phyloP scores from a whole-genome alignment of 371 early-diverging fungal species.

The Thermomucor indicae-seudaticae region DNA sequence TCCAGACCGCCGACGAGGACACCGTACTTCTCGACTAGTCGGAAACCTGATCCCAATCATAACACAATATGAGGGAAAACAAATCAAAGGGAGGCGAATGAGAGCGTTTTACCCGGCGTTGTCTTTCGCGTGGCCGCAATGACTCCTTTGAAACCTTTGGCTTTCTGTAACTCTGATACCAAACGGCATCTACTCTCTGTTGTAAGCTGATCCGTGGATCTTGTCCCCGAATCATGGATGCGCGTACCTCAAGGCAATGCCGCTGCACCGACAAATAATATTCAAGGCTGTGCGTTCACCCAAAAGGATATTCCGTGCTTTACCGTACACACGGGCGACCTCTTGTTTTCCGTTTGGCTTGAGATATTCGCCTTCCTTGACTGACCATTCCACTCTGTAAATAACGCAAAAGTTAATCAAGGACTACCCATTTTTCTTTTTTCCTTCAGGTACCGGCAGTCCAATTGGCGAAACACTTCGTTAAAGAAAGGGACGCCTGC shows the following conservation, averaged over 20 bases:
- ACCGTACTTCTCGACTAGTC: slow-evolving; percentile 96
- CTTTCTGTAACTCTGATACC: slow-evolving; percentile 65
- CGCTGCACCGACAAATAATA: slow-evolving; percentile 90
- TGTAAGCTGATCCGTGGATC: not conserved
- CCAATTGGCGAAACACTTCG: slow-evolving; percentile 88
- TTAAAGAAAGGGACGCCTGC: slow-evolving; percentile 96
- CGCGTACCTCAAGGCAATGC: slow-evolving; percentile 80
- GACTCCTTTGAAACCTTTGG: slow-evolving; percentile 76
- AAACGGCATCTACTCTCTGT: slow-evolving; percentile 43
- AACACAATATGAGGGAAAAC: not conserved
- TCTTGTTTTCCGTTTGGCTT: slow-evolving; percentile 63
- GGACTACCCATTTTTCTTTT: not conserved
- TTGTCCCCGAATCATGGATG: not conserved
- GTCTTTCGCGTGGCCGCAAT: slow-evolving; percentile 97
- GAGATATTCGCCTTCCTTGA: slow-evolving; percentile 77
- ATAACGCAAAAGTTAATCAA: slow-evolving; percentile 2
- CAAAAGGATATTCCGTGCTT: slow-evolving; percentile 80
- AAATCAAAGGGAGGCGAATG: too few species aligned
- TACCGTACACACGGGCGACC: slow-evolving; percentile 83
- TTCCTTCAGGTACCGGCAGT: slow-evolving; percentile 62
- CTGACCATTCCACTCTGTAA: slow-evolving; percentile 78
- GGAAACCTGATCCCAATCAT: slow-evolving; percentile 81
- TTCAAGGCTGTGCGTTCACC: slow-evolving; percentile 96
- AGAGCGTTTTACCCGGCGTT: slow-evolving; percentile 93
- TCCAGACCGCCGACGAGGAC: slow-evolving; percentile 96